Conservation (phyloP, 371 early-diverging fungal species). For the Globomyces sp. region DNA sequence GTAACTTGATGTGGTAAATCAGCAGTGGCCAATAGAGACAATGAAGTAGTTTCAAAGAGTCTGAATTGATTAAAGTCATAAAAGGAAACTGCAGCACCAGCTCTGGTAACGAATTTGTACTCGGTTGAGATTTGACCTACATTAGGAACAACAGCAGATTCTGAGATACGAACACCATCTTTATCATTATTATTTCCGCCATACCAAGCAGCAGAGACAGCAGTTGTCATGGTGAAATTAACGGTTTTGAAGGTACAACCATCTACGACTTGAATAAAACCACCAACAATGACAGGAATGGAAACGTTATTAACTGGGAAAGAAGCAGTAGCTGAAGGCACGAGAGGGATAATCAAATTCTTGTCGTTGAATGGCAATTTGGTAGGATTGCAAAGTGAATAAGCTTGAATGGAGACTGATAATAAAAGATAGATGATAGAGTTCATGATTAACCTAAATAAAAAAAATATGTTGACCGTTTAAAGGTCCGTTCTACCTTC, state of each 20-base stretch:
- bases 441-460: neutral
- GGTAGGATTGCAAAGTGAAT: conserved; percentile 8
- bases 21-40: conserved; percentile 13
- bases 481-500: too few relatives aligned
- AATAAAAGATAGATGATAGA: neutral
- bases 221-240: conserved; percentile 3
- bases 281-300: neutral
- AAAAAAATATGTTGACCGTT: too few relatives aligned
- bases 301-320: neutral
- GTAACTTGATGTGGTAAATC: neutral
- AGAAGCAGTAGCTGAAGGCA: neutral
- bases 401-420: neutral
- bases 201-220: conserved; percentile 2
- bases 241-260: neutral
- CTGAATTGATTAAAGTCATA: conserved; percentile 11
- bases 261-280: conserved; percentile 8
- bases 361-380: conserved; percentile 12
- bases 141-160: neutral
- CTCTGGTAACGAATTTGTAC: neutral
- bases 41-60: neutral
- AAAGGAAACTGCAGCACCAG: neutral
- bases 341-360: neutral
- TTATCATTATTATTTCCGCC: neutral
- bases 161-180: conserved; percentile 3
- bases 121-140: neutral